phyloP scores from a whole-genome alignment of 345 rosid genomes.

The Clarkia xantiana region DNA sequence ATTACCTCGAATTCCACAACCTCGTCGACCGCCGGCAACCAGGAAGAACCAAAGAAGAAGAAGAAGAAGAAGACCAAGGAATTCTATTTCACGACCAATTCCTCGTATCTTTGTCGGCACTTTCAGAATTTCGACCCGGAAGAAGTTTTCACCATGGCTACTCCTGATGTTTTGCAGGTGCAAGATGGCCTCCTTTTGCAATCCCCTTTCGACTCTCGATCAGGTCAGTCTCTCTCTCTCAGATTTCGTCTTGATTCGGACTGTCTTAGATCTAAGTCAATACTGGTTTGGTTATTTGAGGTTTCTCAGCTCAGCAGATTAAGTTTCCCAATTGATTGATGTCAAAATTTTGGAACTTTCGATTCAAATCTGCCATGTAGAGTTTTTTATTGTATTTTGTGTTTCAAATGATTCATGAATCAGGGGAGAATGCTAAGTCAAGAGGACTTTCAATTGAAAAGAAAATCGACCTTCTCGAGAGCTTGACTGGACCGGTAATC shows the following conservation, averaged over 20 bases:
- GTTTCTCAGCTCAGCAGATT: too few species aligned
- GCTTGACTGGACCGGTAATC: slow-evolving; percentile 35
- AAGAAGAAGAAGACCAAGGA: too few species aligned
- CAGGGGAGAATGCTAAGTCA: slow-evolving; percentile 43
- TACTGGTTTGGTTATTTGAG: neutral
- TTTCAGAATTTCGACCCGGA: neutral
- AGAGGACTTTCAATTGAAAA: slow-evolving; percentile 66
- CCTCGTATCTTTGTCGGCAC: neutral
- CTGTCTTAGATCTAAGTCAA: neutral
- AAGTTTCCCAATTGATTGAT: too few species aligned
- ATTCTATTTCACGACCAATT: neutral
- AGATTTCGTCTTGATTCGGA: neutral
- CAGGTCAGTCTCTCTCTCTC: slow-evolving; percentile 20
- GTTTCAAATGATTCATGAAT: neutral
- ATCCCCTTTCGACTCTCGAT: slow-evolving; percentile 30
- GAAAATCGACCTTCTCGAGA: slow-evolving; percentile 88
- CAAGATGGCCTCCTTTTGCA: slow-evolving; percentile 35
- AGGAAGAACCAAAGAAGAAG: too few species aligned
- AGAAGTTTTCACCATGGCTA: slow-evolving; percentile 39
- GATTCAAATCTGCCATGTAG: too few species aligned
- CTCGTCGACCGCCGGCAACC: too few species aligned
- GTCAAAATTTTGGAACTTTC: too few species aligned
- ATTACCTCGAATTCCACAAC: too few species aligned
- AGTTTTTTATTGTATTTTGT: neutral
- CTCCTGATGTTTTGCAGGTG: slow-evolving; percentile 42